Percentiles rank a stretch among this genome's conserved stretches.
phyloP scores from a whole-genome alignment of 2,329 filamentous ascomycete genomes.

The Clonostachys rhizophaga region DNA sequence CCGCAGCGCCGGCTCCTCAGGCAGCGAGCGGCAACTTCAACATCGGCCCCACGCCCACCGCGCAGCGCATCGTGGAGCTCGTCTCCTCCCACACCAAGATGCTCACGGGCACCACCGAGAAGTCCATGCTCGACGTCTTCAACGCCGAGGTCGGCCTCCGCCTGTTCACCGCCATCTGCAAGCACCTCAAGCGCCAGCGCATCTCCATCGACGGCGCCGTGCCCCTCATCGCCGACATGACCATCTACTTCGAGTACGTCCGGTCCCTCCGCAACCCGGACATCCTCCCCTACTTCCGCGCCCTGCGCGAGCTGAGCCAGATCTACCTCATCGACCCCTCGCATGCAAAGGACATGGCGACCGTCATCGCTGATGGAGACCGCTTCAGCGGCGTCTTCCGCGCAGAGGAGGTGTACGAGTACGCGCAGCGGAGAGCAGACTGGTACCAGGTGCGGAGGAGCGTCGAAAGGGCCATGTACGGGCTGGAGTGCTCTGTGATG shows the following conservation, averaged over 20 bases:
- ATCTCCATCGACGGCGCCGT: conserved; percentile 86
- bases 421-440: conserved; percentile 87
- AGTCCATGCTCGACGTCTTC: conserved; percentile 97
- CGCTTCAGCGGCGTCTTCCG: conserved; percentile 90
- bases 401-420: conserved; percentile 96
- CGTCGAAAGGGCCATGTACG: conserved; percentile 97
- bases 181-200: conserved; percentile 94
- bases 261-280: conserved; percentile 77
- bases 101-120: conserved; percentile 92
- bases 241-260: conserved; percentile 84
- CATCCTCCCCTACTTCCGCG: conserved; percentile 84
- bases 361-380: conserved; percentile 87
- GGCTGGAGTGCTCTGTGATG: conserved; percentile 84
- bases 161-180: conserved; percentile 87
- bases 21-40: conserved; percentile 15
- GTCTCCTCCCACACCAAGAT: conserved; percentile 87
- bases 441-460: conserved; percentile 88
- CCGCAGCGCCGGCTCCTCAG: not conserved
- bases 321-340: conserved; percentile 85
- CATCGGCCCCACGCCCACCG: conserved; percentile 72
- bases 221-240: conserved; percentile 94
- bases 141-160: conserved; percentile 95
- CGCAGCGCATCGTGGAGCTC: conserved; percentile 75
- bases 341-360: conserved; percentile 91
- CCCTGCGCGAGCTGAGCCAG: conserved; percentile 86